Evolutionary conservation across 306 rosid species (phyloP), one percentile per base, ranked within the genome.

Genomic region (Prosopis cineraria): DNA sequence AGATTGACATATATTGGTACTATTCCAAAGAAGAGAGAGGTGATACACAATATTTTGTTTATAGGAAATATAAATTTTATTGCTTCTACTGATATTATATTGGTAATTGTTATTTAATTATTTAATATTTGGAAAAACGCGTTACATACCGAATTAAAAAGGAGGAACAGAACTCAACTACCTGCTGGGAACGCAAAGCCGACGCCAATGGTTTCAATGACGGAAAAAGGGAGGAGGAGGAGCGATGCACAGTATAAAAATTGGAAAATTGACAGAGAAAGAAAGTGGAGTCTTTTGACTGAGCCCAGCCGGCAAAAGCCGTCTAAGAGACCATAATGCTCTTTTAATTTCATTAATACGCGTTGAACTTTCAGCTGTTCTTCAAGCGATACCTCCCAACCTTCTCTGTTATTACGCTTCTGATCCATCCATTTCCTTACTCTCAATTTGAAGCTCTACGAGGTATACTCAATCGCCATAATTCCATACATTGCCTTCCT

Each of bases 241-340:
- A 63, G 44, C 68, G 74, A 73, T 13, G 50, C 79, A 77, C 70
- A 64, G 67, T 65, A 0, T 30, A 62, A 24, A 75, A 30, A 40
- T 29, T 72, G 20, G 30, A 44, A 68, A 73, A 55, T 24, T 53
- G 79, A 36, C 10, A 64, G 74, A 43, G 25, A 78, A 62, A 82
- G 81, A 79, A 24, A 76, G 88, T 68, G 79, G 72, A 62, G 64
- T 79, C 81, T 87, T 86, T 92, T 89, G 98, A 92, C 94, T 81
- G 82, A 75, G 86, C 76, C 37, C 74, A 47, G 96, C 91, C 97
- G 96, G 93, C 93, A 73, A 75, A 65, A 84, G 94, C 92, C 93
- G 92, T 81, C 91, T 68, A 66, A 76, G 67, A 74, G 47, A 85
- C 66, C 50, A 74, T 78, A 47, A 75, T 73, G 60, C 68, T 48